Evolutionary conservation across 1,284 basidiomycete species (phyloP).

Genomic region (Apiotrichum brassicae): DNA sequence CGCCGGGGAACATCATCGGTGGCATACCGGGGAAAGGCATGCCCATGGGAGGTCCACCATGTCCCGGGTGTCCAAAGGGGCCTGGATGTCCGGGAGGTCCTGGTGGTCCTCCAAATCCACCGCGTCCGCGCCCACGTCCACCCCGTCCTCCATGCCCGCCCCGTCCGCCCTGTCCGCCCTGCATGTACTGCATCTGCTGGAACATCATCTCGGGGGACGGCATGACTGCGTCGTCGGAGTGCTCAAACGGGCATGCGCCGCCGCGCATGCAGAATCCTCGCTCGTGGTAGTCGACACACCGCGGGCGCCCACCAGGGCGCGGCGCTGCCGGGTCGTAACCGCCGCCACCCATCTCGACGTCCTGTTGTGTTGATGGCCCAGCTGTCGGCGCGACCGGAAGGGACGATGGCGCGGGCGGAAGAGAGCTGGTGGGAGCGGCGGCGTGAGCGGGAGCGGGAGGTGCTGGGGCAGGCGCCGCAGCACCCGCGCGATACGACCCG

Average conservation of each 20-base stretch:
- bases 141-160: slow-evolving; percentile 34
- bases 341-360: slow-evolving; percentile 23
- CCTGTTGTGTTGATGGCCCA: slow-evolving; percentile 22
- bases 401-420: slow-evolving; percentile 19
- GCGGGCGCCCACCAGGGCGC: slow-evolving; percentile 6
- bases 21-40: slow-evolving; percentile 17
- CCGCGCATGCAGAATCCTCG: slow-evolving; percentile 86
- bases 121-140: slow-evolving; percentile 32
- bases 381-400: slow-evolving; percentile 25
- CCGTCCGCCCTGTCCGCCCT: slow-evolving; percentile 53
- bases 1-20: slow-evolving; percentile 18
- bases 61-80: no score
- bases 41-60: not conserved
- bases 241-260: slow-evolving; percentile 83
- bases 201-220: slow-evolving; percentile 52
- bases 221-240: slow-evolving; percentile 57
- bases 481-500: slow-evolving; percentile 61
- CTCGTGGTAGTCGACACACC: slow-evolving; percentile 82
- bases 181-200: slow-evolving; percentile 32
- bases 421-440: slow-evolving; percentile 21
- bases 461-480: slow-evolving; percentile 25
- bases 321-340: not conserved
- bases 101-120: slow-evolving; percentile 39
- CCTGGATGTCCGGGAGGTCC: slow-evolving; percentile 8
- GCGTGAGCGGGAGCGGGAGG: slow-evolving; percentile 24